Base-by-base conservation (phyloP, 352 stramenopile species). In the Thalassiosira livingstoniorum region DNA sequence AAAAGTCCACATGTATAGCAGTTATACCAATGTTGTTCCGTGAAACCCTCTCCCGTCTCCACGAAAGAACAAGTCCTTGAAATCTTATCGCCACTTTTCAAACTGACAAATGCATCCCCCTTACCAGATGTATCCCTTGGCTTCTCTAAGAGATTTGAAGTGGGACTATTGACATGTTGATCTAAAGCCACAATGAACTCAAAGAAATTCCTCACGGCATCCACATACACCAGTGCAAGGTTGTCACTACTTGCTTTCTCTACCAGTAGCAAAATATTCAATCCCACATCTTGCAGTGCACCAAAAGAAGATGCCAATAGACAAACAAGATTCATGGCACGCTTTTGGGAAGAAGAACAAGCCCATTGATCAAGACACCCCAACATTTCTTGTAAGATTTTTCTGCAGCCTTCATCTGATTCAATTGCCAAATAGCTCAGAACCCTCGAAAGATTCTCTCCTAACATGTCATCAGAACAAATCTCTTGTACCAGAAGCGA, bases 1-100 rank as follows among this genome's bases (percentile, higher is more conserved):
- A 93, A 71, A 11, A 95, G 70, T 29, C 86, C 88, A 71, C 92
- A 95, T 15, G 92, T 94, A 57, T 93, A 93, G 69, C 92, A 94
- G 78, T 91, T 93, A 58, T 94, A 94, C 91, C 91, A 95, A 70
- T 95, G 91, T 62, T 95, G 91, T n/a, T 90, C 83, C 2, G 77
- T 87, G 63, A 92, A 92, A 39, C 86, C 83, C 60, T 86, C 87
- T 0, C 84, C 83, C 23, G 81, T 90, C 63, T 90, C 64, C 42
- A 82, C 77, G 73, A 84, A 92, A 47, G 81, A 82, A 70, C 87
- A 92, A 15, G 78, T 87, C 47, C 77, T 75, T 27, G 55, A 10
- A 11, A 87, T 58, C 70, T 78, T 37, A 62, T 77, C 66, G 13
- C 61, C 83, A 77, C 66, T 85, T 53, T 75, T 86, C 45, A 82